These are phyloP conservation scores for Cyclotella cryptica DNA, from an alignment of 108 stramenopile species.

Conservation along the genomic window DNA sequence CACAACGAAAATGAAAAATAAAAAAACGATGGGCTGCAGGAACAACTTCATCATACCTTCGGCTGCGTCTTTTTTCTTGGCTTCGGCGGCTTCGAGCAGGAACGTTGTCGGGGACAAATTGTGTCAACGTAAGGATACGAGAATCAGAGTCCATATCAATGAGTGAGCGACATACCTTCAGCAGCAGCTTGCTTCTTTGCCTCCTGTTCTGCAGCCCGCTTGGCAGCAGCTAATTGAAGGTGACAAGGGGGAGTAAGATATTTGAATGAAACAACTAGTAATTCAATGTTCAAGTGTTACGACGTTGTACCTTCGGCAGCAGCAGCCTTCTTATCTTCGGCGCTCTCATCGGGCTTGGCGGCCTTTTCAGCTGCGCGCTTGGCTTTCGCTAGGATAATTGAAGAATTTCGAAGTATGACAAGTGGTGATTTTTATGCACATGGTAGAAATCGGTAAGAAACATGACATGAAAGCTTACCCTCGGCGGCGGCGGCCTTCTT, in stretches of 20 bases:
- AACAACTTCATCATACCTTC: not conserved
- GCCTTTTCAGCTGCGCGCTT: slow-evolving; percentile 23
- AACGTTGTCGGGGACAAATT: not conserved
- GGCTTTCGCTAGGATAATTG: slow-evolving; percentile 8
- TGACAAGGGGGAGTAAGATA: not conserved
- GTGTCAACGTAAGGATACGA: too few species aligned
- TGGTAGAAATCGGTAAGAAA: not conserved
- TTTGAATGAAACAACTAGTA: not conserved
- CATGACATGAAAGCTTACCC: not conserved
- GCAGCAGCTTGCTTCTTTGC: slow-evolving; percentile 48
- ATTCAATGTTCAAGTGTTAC: not conserved
- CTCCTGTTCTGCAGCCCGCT: slow-evolving; percentile 44
- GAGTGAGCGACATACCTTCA: slow-evolving; percentile 5
- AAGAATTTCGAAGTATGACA: not conserved
- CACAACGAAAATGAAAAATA: not conserved
- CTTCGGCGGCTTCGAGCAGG: slow-evolving; percentile 6
- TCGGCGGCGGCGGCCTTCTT: slow-evolving; percentile 20
- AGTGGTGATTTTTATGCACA: not conserved
- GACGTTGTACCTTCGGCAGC: not conserved
- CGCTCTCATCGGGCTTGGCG: not conserved
- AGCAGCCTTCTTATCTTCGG: slow-evolving; percentile 38
- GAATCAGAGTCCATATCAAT: too few species aligned
- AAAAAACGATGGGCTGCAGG: not conserved
- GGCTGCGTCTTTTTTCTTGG: slow-evolving; percentile 7
- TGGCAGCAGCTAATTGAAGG: not conserved